Evolutionary conservation across 371 early-diverging fungal genomes (phyloP), one percentile per base, ranked within the genome.

Genomic region (Gilbertella persicaria): DNA sequence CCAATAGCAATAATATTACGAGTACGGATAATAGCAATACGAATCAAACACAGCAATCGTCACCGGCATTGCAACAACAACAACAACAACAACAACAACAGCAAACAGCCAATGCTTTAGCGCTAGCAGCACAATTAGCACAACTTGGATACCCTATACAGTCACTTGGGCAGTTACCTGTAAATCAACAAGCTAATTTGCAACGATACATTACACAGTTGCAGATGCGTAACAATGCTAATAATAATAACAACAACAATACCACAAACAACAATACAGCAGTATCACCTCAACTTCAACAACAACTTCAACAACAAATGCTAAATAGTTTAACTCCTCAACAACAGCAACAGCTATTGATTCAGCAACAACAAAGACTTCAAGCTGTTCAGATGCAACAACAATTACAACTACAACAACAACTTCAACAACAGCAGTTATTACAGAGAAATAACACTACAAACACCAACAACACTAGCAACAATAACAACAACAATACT

Each of bases 141-240:
- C 73, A 73, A 42, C 57, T 73, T 55, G 73, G 73, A 46, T 73
- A 69, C 40, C 60, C 66, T 24, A 53, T 67, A 8, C 72, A 57
- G 30, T 49, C 55, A 3, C 25, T 60, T 6, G 30, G 30, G 10
- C 73, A 68, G 29, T 53, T 74, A 4, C 60, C 59, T 7, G 55
- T 64, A 21, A 64, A 58, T 46, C 75, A 75, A 43, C 75, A 75
- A 57, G 62, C 60, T 1, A 63, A 68, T 45, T 45, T 75, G 35
- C 75, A 75, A 44, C 52, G 71, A 30, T 75, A 75, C 39, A 52
- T 75, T 29, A 52, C 62, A 5, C 75, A 75, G 44, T 45, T 75
- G 38, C 75, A 71, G 45, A 53, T 71, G 58, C 61, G 71, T 35
- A 30, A 60, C 49, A 33, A 51, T 51, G 26, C 28, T 20, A 44